phyloP scores from a whole-genome alignment of 768 basidiomycete genomes.

The Baorangia bicolor region DNA sequence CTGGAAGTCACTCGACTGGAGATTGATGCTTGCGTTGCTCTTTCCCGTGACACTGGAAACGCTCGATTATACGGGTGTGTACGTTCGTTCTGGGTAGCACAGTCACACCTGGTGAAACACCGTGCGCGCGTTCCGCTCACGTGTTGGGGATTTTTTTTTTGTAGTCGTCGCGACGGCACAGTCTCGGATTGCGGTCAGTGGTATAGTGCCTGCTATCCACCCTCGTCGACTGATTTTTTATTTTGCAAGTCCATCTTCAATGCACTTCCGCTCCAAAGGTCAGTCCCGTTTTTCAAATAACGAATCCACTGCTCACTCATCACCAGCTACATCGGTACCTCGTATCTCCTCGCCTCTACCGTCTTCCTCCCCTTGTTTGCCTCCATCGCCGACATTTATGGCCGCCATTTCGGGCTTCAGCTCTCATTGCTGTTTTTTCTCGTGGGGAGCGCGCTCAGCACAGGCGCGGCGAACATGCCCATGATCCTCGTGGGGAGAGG shows the following conservation, averaged over 20 bases:
- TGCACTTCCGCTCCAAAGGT: slow-evolving; percentile 29
- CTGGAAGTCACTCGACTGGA: slow-evolving; percentile 30
- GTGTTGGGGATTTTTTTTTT: neutral
- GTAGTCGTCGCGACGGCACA: slow-evolving; percentile 54
- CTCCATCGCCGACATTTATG: slow-evolving; percentile 49
- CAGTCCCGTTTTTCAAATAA: neutral
- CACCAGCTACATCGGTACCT: slow-evolving; percentile 47
- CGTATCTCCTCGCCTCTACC: slow-evolving; percentile 50
- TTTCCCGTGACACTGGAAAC: slow-evolving; percentile 45
- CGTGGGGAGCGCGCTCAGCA: slow-evolving; percentile 46
- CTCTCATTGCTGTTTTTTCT: slow-evolving; percentile 44
- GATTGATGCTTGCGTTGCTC: slow-evolving; percentile 35
- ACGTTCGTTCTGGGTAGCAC: neutral
- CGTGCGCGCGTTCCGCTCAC: neutral
- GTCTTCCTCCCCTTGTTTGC: slow-evolving; percentile 54
- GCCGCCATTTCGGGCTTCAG: slow-evolving; percentile 48
- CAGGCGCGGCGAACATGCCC: slow-evolving; percentile 44
- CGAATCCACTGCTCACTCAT: neutral
- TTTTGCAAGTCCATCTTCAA: slow-evolving; percentile 28
- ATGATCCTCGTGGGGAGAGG: slow-evolving; percentile 48
- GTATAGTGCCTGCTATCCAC: neutral
- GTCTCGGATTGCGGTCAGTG: slow-evolving; percentile 46
- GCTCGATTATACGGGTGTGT: slow-evolving; percentile 29
- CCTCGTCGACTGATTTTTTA: neutral
- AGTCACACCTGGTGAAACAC: neutral